phyloP scores from a whole-genome alignment of 2,329 filamentous ascomycete species.

The Cladosporium sp. region DNA sequence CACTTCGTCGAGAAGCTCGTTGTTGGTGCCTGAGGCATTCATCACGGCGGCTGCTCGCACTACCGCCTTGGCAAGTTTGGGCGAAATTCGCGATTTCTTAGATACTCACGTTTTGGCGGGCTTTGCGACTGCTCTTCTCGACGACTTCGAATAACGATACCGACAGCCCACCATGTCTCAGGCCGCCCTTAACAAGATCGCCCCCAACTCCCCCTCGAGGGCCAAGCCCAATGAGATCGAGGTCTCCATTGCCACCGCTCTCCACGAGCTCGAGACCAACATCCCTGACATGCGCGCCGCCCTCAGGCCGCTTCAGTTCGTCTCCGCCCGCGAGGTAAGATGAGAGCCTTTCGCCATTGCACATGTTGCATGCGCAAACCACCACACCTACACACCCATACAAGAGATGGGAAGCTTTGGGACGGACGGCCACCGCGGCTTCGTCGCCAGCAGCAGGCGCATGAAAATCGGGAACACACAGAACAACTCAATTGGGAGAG shows the following conservation, averaged over 20 bases:
- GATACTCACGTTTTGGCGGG: too few species aligned
- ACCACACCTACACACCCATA: conserved; percentile 13
- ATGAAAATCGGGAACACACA: conserved; percentile 15
- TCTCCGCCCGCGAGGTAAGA: conserved; percentile 99
- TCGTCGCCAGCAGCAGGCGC: conserved; percentile 6
- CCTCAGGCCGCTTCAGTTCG: conserved; percentile 96
- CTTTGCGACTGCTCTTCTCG: not conserved
- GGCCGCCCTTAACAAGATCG: conserved; percentile 94
- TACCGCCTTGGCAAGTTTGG: too few species aligned
- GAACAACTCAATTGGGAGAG: conserved; percentile 40
- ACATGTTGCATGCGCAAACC: not conserved
- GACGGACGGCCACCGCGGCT: not conserved
- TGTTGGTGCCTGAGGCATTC: too few species aligned
- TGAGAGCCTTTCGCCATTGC: conserved; percentile 12
- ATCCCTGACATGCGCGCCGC: conserved; percentile 95
- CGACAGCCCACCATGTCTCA: conserved; percentile 52
- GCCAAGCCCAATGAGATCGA: conserved; percentile 96
- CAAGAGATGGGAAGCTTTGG: conserved; percentile 2
- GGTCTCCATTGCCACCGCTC: conserved; percentile 91
- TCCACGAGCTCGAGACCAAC: conserved; percentile 99
- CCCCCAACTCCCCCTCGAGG: conserved; percentile 92
- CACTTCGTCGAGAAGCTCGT: too few species aligned
- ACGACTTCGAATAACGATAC: conserved; percentile 1
- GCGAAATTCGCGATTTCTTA: too few species aligned
- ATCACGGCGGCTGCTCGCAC: too few species aligned